A percentile compares a stretch with the other conserved stretches of the same genome.
Evolutionary conservation across 2,329 filamentous ascomycete species (phyloP).

Genomic region (Dissoconium aciculare): DNA sequence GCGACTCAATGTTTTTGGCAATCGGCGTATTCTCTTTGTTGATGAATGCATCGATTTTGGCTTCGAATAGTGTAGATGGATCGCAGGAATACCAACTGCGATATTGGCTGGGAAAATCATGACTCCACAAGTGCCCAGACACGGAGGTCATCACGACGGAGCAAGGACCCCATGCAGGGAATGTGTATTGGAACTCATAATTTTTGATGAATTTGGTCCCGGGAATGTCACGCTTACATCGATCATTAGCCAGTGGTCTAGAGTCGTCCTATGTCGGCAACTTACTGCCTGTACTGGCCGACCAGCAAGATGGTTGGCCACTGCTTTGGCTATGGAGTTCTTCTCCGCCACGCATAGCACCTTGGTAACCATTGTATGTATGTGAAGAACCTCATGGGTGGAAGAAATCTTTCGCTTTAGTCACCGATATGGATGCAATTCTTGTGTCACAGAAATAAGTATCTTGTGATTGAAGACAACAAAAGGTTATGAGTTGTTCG

Average conservation of each 20-base stretch:
- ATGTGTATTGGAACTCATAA: constrained; percentile 81
- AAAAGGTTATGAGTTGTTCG: no score
- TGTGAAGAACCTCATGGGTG: neutral
- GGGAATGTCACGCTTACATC: constrained; percentile 47
- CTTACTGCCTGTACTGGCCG: constrained; percentile 55
- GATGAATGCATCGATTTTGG: constrained; percentile 55
- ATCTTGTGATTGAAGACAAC: no score
- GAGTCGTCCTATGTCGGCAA: constrained; percentile 11
- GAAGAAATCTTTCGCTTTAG: constrained; percentile 1
- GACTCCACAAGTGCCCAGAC: constrained; percentile 67
- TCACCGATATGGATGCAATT: no score
- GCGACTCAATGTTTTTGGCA: constrained; percentile 67
- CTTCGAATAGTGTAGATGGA: constrained; percentile 66
- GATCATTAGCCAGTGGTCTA: constrained; percentile 7
- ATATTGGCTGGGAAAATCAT: constrained; percentile 61
- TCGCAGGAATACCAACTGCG: constrained; percentile 70
- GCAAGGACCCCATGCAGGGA: constrained; percentile 66
- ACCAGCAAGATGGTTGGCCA: constrained; percentile 76
- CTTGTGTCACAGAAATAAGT: no score
- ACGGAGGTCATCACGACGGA: constrained; percentile 90
- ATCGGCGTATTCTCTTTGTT: constrained; percentile 62
- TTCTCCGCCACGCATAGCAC: constrained; percentile 73
- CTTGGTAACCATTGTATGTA: constrained; percentile 33
- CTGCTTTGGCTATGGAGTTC: constrained; percentile 88
- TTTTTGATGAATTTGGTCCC: constrained; percentile 77